A percentile compares a stretch with the other conserved stretches of the same genome.
These are phyloP conservation scores for Albizia julibrissin DNA, from an alignment of 306 rosid genomes.

Conservation along the genomic window DNA sequence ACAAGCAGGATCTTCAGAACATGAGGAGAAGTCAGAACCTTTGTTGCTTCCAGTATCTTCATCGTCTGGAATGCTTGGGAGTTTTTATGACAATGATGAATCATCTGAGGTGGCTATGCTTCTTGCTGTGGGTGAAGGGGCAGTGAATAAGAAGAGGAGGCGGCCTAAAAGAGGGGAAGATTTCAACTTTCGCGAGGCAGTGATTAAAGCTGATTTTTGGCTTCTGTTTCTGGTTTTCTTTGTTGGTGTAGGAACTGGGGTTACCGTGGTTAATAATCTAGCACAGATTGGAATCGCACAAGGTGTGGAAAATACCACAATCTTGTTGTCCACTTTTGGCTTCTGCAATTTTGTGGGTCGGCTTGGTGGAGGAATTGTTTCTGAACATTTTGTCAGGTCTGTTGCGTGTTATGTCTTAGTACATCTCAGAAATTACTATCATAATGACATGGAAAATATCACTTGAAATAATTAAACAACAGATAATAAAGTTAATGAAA, in stretches of 20 bases:
- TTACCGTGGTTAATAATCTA: conserved; percentile 76
- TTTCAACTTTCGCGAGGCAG: conserved; percentile 65
- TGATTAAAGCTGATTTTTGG: conserved; percentile 88
- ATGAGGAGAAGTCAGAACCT: conserved; percentile 44
- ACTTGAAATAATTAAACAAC: not conserved
- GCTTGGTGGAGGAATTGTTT: conserved; percentile 83
- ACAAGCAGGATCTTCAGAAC: conserved; percentile 8
- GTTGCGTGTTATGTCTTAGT: conserved; percentile 11
- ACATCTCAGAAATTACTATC: not conserved
- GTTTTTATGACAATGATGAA: conserved; percentile 52
- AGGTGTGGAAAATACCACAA: conserved; percentile 69
- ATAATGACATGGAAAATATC: not conserved
- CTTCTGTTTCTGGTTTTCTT: conserved; percentile 70
- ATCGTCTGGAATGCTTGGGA: conserved; percentile 46
- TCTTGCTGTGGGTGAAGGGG: conserved; percentile 90
- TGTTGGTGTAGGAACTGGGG: conserved; percentile 89
- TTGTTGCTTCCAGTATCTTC: conserved; percentile 41
- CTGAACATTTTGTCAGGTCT: conserved; percentile 79
- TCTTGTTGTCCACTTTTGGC: conserved; percentile 69
- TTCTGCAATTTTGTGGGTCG: conserved; percentile 81
- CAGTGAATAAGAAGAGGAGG: conserved; percentile 68
- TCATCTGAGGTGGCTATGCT: conserved; percentile 71
- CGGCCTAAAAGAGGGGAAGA: conserved; percentile 89
- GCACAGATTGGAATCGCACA: conserved; percentile 83
- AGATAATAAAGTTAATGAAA: not conserved